Percentiles rank a stretch among this genome's conserved stretches.
Evolutionary conservation across 2,329 filamentous ascomycete species (phyloP).

Genomic region (Ophiocordyceps polyrhachis-furcata): DNA sequence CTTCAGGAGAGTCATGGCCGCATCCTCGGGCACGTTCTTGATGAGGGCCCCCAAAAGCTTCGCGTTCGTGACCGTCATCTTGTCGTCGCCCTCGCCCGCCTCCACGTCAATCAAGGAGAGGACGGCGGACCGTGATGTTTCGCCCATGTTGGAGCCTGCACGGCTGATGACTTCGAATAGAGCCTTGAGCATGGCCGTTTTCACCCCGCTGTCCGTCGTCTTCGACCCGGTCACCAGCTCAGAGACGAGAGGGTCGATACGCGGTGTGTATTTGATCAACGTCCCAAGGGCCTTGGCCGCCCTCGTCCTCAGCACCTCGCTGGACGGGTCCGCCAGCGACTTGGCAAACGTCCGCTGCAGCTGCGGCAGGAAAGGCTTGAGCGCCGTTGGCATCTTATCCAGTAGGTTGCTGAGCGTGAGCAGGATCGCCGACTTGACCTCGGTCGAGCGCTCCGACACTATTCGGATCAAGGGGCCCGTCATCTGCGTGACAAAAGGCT

Average conservation of each 20-base stretch:
- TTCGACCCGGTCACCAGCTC: slow-evolving; percentile 93
- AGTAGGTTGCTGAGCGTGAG: slow-evolving; percentile 86
- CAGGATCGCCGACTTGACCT: slow-evolving; percentile 89
- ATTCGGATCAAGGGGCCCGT: slow-evolving; percentile 95
- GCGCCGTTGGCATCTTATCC: slow-evolving; percentile 86
- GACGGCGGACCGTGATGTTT: slow-evolving; percentile 70
- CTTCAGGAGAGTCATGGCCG: slow-evolving; percentile 39
- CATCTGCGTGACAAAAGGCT: slow-evolving; percentile 92
- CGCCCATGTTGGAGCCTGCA: slow-evolving; percentile 86
- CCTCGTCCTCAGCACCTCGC: slow-evolving; percentile 68
- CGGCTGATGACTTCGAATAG: slow-evolving; percentile 93
- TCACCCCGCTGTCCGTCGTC: slow-evolving; percentile 68
- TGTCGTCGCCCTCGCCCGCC: slow-evolving; percentile 51
- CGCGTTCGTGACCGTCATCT: slow-evolving; percentile 78
- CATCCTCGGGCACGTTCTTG: slow-evolving; percentile 62
- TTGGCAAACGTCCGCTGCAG: slow-evolving; percentile 94
- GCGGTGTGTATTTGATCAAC: slow-evolving; percentile 83
- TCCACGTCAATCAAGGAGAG: slow-evolving; percentile 78
- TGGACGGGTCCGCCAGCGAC: slow-evolving; percentile 80
- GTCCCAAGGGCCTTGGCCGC: slow-evolving; percentile 91
- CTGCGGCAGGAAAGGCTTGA: slow-evolving; percentile 94
- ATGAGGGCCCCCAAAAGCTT: slow-evolving; percentile 78
- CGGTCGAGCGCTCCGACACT: slow-evolving; percentile 86
- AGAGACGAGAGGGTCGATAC: slow-evolving; percentile 81
- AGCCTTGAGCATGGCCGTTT: slow-evolving; percentile 91